These are phyloP conservation scores for Pseudohalonectria lignicola DNA, from an alignment of 2,329 filamentous ascomycete genomes.

Conservation along the genomic window DNA sequence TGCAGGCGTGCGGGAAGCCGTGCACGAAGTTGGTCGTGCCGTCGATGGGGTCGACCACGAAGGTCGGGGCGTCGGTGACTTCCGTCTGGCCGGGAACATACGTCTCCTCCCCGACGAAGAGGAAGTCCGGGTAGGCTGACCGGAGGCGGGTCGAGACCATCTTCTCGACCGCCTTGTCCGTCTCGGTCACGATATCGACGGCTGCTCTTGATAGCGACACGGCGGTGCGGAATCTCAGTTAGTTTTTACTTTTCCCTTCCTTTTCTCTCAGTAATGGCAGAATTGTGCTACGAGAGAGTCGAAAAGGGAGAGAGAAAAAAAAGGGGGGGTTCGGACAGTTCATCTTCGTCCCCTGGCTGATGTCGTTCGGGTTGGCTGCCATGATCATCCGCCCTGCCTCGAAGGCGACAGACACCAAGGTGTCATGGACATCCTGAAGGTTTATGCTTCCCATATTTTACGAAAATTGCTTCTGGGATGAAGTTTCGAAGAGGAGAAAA, in stretches of 20 bases:
- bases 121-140: conserved; percentile 39
- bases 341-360: conserved; percentile 49
- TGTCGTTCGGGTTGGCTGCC: conserved; percentile 45
- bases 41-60: conserved; percentile 75
- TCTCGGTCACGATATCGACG: conserved; percentile 58
- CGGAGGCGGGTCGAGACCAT: conserved; percentile 45
- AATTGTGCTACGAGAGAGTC: too few species aligned
- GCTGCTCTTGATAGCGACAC: conserved; percentile 25
- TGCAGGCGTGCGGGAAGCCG: conserved; percentile 61
- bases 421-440: conserved; percentile 50
- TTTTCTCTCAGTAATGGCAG: too few species aligned
- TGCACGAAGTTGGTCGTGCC: conserved; percentile 77
- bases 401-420: conserved; percentile 46
- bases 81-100: conserved; percentile 52
- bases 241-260: too few species aligned
- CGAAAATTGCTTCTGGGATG: too few species aligned
- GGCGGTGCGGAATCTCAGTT: conserved; percentile 4
- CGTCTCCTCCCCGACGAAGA: conserved; percentile 69
- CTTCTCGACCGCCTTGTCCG: conserved; percentile 53
- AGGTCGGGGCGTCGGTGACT: conserved; percentile 58
- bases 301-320: too few species aligned
- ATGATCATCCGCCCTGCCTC: conserved; percentile 56
- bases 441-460: conserved; percentile 51
- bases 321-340: too few species aligned
- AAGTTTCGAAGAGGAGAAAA: too few species aligned